phyloP scores from a whole-genome alignment of 2,329 filamentous ascomycete species.

The Cryphonectria nitschkei region DNA sequence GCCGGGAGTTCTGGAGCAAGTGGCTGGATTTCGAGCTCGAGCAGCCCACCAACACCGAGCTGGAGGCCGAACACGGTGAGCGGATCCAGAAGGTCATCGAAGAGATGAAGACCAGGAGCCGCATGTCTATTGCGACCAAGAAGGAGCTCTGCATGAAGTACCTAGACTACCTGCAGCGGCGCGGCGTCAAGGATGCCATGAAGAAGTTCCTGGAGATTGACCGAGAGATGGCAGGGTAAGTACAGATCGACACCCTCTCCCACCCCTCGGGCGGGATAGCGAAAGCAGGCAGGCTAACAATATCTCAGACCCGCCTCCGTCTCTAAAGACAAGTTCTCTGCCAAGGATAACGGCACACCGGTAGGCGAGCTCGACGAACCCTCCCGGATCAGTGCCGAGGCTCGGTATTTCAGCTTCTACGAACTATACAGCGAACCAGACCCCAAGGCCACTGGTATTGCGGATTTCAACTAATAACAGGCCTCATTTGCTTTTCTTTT shows the following conservation, averaged over 20 bases:
- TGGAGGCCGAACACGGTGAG: constrained; percentile 67
- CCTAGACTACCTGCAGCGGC: constrained; percentile 80
- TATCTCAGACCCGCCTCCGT: constrained; percentile 50
- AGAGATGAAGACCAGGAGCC: constrained; percentile 73
- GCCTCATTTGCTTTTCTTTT: constrained; percentile 1
- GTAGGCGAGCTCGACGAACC: constrained; percentile 54
- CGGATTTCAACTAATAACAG: constrained; percentile 52
- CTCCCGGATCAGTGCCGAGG: constrained; percentile 55
- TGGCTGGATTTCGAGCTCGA: constrained; percentile 89
- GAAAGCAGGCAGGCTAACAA: constrained; percentile 23
- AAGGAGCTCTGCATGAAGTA: constrained; percentile 79
- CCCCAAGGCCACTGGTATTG: constrained; percentile 52
- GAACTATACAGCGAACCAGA: constrained; percentile 54
- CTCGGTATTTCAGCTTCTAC: constrained; percentile 55
- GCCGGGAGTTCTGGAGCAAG: constrained; percentile 84
- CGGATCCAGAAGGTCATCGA: constrained; percentile 82
- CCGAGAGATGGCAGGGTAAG: constrained; percentile 82
- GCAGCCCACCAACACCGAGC: constrained; percentile 70
- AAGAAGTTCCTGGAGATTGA: constrained; percentile 85
- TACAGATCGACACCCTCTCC: not conserved
- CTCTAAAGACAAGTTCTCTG: constrained; percentile 41
- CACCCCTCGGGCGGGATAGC: too few relatives aligned
- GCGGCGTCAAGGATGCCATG: constrained; percentile 77
- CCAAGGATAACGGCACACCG: constrained; percentile 52
- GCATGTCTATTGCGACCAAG: constrained; percentile 67